Evolutionary conservation across 352 stramenopile species (phyloP).

Genomic region (Blastocystis sp.): DNA sequence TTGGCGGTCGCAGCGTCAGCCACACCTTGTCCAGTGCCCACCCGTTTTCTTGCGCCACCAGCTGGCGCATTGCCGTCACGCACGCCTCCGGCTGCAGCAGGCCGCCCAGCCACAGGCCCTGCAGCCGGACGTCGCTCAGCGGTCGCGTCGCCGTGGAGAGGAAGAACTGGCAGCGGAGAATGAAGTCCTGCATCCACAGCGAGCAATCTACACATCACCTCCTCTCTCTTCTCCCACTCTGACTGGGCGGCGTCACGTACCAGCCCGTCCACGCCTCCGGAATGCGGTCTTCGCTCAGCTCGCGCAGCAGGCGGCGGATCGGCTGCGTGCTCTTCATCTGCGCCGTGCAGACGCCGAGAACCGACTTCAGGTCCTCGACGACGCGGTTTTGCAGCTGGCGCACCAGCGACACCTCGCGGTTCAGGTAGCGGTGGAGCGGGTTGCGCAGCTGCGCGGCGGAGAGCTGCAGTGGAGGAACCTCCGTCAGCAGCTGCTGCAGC

Average conservation of each 20-base stretch:
- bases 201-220: constrained; percentile 18
- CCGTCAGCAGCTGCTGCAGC: constrained; percentile 65
- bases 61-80: constrained; percentile 77
- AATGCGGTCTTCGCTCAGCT: constrained; percentile 66
- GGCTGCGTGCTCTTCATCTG: constrained; percentile 57
- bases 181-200: constrained; percentile 74
- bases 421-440: constrained; percentile 79
- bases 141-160: constrained; percentile 62
- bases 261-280: neutral
- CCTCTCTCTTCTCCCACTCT: neutral
- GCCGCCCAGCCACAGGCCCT: constrained; percentile 75
- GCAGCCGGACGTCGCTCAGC: constrained; percentile 53
- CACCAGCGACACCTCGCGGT: constrained; percentile 61
- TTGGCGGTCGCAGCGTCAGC: constrained; percentile 50
- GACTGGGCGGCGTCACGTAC: neutral
- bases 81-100: constrained; percentile 82
- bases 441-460: constrained; percentile 69
- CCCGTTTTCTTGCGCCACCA: constrained; percentile 66
- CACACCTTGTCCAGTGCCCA: constrained; percentile 56
- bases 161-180: constrained; percentile 66
- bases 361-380: neutral
- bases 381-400: neutral
- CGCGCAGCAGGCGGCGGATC: constrained; percentile 70
- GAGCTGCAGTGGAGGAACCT: constrained; percentile 63
- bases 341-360: neutral